Evolutionary conservation across 1,284 basidiomycete genomes (phyloP).

Genomic region (Boletus smithii): DNA sequence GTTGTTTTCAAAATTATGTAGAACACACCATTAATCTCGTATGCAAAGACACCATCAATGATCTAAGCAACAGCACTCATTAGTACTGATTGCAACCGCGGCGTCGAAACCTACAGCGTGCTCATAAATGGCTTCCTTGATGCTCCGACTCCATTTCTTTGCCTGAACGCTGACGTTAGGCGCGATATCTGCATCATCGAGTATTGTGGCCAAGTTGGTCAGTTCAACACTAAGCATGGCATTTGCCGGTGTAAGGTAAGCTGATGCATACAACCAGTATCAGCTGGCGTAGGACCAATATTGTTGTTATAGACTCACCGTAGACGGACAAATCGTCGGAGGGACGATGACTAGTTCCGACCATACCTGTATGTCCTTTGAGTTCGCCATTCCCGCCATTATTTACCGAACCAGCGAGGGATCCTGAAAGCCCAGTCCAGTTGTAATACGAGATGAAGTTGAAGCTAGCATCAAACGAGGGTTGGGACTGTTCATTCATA

Average conservation of each 20-base stretch:
- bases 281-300: neutral
- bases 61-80: constrained; percentile 37
- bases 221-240: constrained; percentile 78
- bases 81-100: constrained; percentile 1
- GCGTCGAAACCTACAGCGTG: constrained; percentile 45
- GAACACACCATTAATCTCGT: constrained; percentile 65
- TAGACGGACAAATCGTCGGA: constrained; percentile 71
- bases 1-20: neutral
- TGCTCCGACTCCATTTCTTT: constrained; percentile 55
- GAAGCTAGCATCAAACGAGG: constrained; percentile 65
- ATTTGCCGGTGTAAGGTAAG: constrained; percentile 73
- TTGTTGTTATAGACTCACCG: constrained; percentile 38
- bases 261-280: constrained; percentile 33
- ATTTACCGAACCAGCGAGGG: constrained; percentile 55
- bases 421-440: constrained; percentile 67
- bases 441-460: constrained; percentile 75
- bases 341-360: constrained; percentile 73
- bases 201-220: constrained; percentile 53
- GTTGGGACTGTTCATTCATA: constrained; percentile 71
- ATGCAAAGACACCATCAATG: constrained; percentile 65
- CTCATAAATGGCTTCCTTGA: constrained; percentile 61
- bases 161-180: constrained; percentile 53
- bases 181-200: constrained; percentile 49
- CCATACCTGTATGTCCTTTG: constrained; percentile 60
- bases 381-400: constrained; percentile 70